A percentile compares a stretch with the other conserved stretches of the same genome.
Conservation (phyloP, 805 yeast genomes). For the Blastobotrys terrestris region DNA sequence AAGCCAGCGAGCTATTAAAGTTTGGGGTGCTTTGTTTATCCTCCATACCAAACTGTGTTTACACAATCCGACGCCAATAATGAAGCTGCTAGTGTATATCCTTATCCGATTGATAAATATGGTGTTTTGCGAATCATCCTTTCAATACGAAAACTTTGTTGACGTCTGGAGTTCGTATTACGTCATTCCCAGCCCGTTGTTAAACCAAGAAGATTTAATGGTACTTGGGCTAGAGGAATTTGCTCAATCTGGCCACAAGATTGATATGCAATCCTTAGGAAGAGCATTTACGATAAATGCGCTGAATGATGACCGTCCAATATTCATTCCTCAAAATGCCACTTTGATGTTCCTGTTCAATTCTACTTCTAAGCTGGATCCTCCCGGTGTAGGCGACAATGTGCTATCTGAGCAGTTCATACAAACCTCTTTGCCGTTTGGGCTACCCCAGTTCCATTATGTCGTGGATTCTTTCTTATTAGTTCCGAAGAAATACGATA, state of each 20-base stretch:
- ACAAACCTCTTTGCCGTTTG: constrained; percentile 18
- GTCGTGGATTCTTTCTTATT: constrained; percentile 14
- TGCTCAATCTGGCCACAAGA: constrained; percentile 2
- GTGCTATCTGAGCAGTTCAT: constrained; percentile 11
- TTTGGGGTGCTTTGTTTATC: no score
- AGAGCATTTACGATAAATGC: constrained; percentile 6
- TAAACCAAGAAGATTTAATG: constrained; percentile 12
- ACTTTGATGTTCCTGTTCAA: constrained; percentile 18
- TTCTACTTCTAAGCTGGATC: constrained; percentile 2
- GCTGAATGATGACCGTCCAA: constrained; percentile 5
- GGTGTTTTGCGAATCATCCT: background rate
- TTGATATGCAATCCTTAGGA: constrained; percentile 7
- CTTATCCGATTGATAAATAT: background rate
- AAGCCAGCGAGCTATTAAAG: no score
- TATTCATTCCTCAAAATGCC: constrained; percentile 16
- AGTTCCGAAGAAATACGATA: constrained; percentile 11
- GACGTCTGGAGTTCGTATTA: constrained; percentile 12
- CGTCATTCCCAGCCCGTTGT: constrained; percentile 10
- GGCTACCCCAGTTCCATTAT: constrained; percentile 16
- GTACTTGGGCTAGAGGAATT: constrained; percentile 9
- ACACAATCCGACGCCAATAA: no score
- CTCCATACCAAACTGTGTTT: no score
- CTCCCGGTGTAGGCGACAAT: background rate
- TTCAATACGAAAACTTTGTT: constrained; percentile 5
- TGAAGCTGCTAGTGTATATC: background rate